Evolutionary conservation across 2,329 filamentous ascomycete species (phyloP), one percentile per base, ranked within the genome.

Genomic region (Neobulgaria alba): DNA sequence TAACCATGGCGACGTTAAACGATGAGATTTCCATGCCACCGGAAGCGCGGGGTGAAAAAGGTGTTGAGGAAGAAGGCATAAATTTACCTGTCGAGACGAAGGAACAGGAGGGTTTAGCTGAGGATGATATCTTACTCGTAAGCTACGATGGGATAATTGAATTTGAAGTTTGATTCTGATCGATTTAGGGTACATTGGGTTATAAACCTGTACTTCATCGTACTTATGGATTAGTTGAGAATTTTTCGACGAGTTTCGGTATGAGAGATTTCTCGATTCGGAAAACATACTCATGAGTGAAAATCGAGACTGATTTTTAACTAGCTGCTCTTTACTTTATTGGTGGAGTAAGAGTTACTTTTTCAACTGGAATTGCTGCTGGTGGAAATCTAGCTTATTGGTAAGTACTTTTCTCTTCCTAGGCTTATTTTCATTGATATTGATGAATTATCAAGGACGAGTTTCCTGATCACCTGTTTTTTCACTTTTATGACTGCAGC

Each of bases 401-500:
- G 73, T 73, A 52, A 29, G 57, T 37, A 18, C 5, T 18, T 5
- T 5, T 29, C 16, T 39, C 41, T n/a, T 42, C 46, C 41, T 19
- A 38, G 26, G 15, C 38, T 52, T 8, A 48, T n/a, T n/a, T n/a
- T n/a, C n/a, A 33, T 1, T 10, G 23, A 12, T 26, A 26, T 12
- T 26, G 23, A 12, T 10, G 20, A 20, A 73, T 70, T 26, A 12
- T 26, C 23, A 26, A 26, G 23, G 73, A 76, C 73, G 45, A 77
- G 72, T 54, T 79, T 76, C 53, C 47, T 79, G 3, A 64, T 77
- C 4, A 77, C 74, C 2, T 69, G 73, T 50, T 63, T 77, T 29
- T 78, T 78, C 56, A 75, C 72, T 2, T 75, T 73, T 56, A 77
- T 77, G 46, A 76, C 74, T 0, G 74, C 74, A 0, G 72, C 73